Evolutionary conservation across 2,329 filamentous ascomycete species (phyloP), one percentile per base, ranked within the genome.

Genomic region (Chrysoporthe austroafricana): DNA sequence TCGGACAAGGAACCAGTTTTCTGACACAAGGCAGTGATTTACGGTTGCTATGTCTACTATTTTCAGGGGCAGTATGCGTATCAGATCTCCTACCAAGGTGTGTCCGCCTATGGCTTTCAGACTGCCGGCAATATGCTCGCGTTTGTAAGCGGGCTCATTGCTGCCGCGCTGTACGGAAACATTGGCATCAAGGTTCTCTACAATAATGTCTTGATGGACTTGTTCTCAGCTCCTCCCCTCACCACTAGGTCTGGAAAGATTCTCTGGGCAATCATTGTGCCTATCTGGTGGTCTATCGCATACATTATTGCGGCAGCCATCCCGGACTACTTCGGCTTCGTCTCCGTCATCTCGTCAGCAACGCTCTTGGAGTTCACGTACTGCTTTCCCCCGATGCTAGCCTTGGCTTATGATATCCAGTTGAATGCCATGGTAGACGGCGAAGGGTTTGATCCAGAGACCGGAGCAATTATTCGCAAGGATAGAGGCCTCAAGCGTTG

Each of bases 131-230:
- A 84, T 65, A 74, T 78, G 36, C 71, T 84, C n/a, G 75, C 75
- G 26, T 70, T 84, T 13, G 42, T 80, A 4, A 78, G 76, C 7
- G 79, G 76, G 5, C 74, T 82, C 39, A 82, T 85, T 60, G 81
- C 81, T 7, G 79, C 80, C 3, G 77, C 76, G 8, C 75, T 85
- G 9, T 85, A 85, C 71, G 81, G 81, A 64, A 85, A 85, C 65
- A 83, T 85, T 65, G 83, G 83, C 32, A 80, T 85, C 72, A 85
- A 84, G 70, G 81, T 84, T 13, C 74, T 83, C 60, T 86, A 86
- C 74, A 76, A 81, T 66, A 81, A 85, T 67, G 77, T 88, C 62
- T 77, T 84, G 69, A 77, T 82, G 59, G 82, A 84, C 42, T 68
- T 85, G 1, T 80, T 85, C 73, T 73, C 79, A 2, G 79, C 81